Conservation (phyloP, 345 rosid genomes). For the Brassica carinata region DNA sequence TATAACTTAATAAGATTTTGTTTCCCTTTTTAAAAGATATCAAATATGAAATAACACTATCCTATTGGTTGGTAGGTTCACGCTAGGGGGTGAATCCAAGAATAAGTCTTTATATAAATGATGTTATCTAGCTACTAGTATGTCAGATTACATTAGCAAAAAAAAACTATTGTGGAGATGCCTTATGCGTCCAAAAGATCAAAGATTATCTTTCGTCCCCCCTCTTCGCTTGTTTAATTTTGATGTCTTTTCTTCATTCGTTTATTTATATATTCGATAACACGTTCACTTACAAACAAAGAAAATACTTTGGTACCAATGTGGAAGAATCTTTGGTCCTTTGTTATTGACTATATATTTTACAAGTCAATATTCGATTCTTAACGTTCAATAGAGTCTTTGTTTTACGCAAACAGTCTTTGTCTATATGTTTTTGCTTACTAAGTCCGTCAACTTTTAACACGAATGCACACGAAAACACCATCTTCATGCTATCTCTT, state of each 20-base stretch:
- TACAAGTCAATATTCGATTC: background rate
- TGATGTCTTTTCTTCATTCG: too few species aligned
- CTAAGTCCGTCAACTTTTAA: background rate
- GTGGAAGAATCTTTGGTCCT: slow-evolving; percentile 16
- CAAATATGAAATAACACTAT: too few species aligned
- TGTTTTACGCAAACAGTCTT: background rate
- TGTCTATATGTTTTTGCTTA: background rate
- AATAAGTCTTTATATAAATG: background rate
- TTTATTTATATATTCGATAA: background rate
- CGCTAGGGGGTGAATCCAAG: too few species aligned
- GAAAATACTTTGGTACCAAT: background rate
- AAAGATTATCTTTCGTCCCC: background rate
- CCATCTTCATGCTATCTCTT: background rate
- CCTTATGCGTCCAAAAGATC: background rate
- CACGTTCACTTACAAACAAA: background rate
- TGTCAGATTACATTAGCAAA: background rate
- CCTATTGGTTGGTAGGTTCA: too few species aligned
- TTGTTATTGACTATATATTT: background rate
- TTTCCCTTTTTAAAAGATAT: too few species aligned
- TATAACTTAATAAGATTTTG: too few species aligned
- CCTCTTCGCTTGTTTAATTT: background rate
- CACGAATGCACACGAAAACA: background rate
- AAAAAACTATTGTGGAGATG: background rate
- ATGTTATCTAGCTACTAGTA: background rate
- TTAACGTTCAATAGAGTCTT: background rate